Evolutionary conservation across 768 basidiomycete species (phyloP), one percentile per base, ranked within the genome.

Genomic region (Xerocomellus dryophilus): DNA sequence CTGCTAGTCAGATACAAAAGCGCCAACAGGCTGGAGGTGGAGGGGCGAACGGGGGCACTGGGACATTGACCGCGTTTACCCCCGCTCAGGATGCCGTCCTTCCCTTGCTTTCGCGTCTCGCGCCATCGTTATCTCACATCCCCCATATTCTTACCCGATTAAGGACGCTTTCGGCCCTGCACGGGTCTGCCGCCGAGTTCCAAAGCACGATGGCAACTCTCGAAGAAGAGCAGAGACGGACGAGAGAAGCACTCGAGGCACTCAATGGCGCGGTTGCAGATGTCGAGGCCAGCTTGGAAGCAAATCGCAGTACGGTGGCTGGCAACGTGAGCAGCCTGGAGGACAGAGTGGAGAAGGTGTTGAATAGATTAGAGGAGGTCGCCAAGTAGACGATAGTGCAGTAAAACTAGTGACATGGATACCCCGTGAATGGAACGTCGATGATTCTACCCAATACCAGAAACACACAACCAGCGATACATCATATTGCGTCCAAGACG

Each of bases 131-230:
- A 1, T 87, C 90, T 1, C 89, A 91, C 58, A 88, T 92, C 41
- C 90, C 95, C 2, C 93, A 97, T 61, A 87, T 99, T 21, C 80
- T 99, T 23, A 84, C 89, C 4, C 89, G 96, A 14, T 72, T 99
- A 35, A 84, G 91, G 36, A 94, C 93, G 10, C 77, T 99, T 5
- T 85, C 90, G 9, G 66, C 82, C 0, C 71, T 99, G 54, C 96
- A 99, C 64, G 78, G 85, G 0, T 84, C 89, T 44, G 92, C 96
- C 0, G 79, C 85, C 2, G 81, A 86, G 23, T 94, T 98, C 62
- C 81, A 86, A 47, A 77, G 74, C 20, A 82, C 84, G 3, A 74
- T 98, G 4, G 71, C 77, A 15, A 69, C 77, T 44, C 73, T 95
- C 31, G 87, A 90, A 67, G 82, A 83, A 51, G 88, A 90, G 56